These are phyloP conservation scores for Nemania abortiva DNA, from an alignment of 2,329 filamentous ascomycete genomes.

Conservation along the genomic window DNA sequence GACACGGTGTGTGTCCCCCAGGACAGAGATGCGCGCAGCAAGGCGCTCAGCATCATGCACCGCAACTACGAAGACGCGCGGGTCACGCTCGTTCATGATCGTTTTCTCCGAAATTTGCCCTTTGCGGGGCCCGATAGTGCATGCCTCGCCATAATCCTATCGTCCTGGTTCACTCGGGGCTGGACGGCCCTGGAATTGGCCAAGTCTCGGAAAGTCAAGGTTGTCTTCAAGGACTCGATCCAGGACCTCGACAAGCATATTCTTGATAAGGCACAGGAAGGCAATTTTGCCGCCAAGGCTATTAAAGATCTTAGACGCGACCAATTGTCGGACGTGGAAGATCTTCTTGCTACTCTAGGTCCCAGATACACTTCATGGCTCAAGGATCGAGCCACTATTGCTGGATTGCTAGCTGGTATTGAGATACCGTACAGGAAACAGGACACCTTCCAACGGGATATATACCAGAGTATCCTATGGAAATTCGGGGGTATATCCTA, in stretches of 20 bases:
- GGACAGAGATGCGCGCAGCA: slow-evolving; percentile 7
- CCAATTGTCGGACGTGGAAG: background rate
- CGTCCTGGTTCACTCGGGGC: slow-evolving; percentile 27
- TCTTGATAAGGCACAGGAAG: background rate
- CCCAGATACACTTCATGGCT: slow-evolving; percentile 20
- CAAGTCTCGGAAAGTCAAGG: slow-evolving; percentile 18
- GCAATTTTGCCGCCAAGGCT: background rate
- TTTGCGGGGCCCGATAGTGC: background rate
- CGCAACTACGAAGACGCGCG: slow-evolving; percentile 7
- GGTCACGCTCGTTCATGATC: slow-evolving; percentile 22
- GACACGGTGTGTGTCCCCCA: slow-evolving; percentile 18
- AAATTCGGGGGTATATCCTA: background rate
- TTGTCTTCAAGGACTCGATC: slow-evolving; percentile 21
- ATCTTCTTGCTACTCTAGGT: slow-evolving; percentile 8
- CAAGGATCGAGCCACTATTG: slow-evolving; percentile 19
- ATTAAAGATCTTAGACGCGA: slow-evolving; percentile 11
- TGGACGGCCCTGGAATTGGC: slow-evolving; percentile 25
- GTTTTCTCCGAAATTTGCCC: slow-evolving; percentile 9
- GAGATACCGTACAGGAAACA: background rate
- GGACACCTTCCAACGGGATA: slow-evolving; percentile 11
- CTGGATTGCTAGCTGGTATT: slow-evolving; percentile 1
- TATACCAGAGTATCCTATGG: slow-evolving; percentile 15
- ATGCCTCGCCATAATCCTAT: slow-evolving; percentile 16
- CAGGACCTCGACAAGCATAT: slow-evolving; percentile 21
- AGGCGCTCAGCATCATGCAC: slow-evolving; percentile 8